phyloP scores from a whole-genome alignment of 1,284 basidiomycete species.

The Gymnopus androsaceus region DNA sequence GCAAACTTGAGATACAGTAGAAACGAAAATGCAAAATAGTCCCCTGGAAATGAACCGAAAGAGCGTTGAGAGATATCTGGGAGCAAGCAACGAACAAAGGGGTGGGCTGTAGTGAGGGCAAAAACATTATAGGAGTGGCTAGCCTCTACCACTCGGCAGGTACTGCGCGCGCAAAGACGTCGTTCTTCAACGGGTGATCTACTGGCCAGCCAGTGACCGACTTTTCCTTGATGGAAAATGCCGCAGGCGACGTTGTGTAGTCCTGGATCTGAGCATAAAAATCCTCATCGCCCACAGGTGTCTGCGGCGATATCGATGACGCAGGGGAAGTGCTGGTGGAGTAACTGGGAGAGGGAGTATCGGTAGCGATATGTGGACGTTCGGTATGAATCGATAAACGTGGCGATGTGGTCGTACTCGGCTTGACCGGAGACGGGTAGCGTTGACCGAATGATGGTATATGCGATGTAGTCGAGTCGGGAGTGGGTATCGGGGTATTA shows the following conservation, averaged over 20 bases:
- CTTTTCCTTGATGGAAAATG: conserved; percentile 30
- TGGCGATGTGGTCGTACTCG: conserved; percentile 15
- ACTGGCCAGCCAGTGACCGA: conserved; percentile 1
- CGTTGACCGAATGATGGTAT: conserved; percentile 51
- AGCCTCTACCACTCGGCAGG: conserved; percentile 10
- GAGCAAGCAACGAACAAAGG: neutral
- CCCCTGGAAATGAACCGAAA: neutral
- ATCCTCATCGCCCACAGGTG: conserved; percentile 51
- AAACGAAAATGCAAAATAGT: conserved; percentile 4
- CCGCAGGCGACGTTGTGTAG: conserved; percentile 36
- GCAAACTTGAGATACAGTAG: conserved; percentile 5
- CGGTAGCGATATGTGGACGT: conserved; percentile 28
- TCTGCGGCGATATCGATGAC: conserved; percentile 56
- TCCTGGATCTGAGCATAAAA: conserved; percentile 46
- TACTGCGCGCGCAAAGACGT: conserved; percentile 11
- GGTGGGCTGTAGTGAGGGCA: neutral
- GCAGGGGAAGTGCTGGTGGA: conserved; percentile 54
- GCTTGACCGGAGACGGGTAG: conserved; percentile 25
- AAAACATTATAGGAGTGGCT: conserved; percentile 1
- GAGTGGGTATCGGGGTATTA: conserved; percentile 51
- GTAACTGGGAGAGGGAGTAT: conserved; percentile 50
- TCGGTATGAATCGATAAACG: conserved; percentile 22
- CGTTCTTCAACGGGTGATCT: conserved; percentile 6
- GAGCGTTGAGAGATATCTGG: neutral
- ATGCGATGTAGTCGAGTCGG: conserved; percentile 48